A percentile compares a stretch with the other conserved stretches of the same genome.
These are phyloP conservation scores for Fusarium cicatricum DNA, from an alignment of 2,329 filamentous ascomycete genomes.

Conservation along the genomic window DNA sequence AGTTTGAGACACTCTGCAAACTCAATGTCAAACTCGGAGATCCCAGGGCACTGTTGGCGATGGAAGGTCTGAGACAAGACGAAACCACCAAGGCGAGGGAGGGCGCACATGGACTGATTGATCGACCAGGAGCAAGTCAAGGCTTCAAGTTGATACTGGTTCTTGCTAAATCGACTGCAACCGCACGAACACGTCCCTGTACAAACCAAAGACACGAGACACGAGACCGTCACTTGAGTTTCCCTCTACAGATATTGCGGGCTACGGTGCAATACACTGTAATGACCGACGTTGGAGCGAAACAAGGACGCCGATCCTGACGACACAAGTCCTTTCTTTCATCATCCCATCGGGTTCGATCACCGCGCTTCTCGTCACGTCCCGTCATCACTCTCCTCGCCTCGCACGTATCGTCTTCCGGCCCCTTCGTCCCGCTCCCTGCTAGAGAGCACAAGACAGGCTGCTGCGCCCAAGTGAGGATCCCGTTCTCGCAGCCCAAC, in stretches of 20 bases:
- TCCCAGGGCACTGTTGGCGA: background rate
- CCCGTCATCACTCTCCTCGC: conserved; percentile 17
- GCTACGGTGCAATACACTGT: no score
- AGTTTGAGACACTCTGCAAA: background rate
- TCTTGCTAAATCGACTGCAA: background rate
- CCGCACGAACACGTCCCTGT: background rate
- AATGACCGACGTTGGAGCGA: background rate
- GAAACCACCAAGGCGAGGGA: conserved; percentile 17
- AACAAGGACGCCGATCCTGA: conserved; percentile 23
- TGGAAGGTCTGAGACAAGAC: conserved; percentile 9
- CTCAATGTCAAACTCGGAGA: conserved; percentile 1
- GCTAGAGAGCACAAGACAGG: background rate
- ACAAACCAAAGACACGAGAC: conserved; percentile 4
- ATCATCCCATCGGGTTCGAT: background rate
- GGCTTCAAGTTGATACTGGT: background rate
- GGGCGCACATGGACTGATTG: background rate
- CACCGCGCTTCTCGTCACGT: conserved; percentile 3
- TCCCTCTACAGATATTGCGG: no score
- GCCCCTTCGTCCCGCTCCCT: conserved; percentile 23
- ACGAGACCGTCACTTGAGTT: no score
- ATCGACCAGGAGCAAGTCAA: background rate
- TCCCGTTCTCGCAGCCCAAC: background rate
- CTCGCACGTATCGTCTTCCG: conserved; percentile 15
- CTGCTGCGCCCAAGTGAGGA: conserved; percentile 4
- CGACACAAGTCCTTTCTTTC: conserved; percentile 13